phyloP scores from a whole-genome alignment of 1,139 yeast species.

The Hyphopichia burtonii region DNA sequence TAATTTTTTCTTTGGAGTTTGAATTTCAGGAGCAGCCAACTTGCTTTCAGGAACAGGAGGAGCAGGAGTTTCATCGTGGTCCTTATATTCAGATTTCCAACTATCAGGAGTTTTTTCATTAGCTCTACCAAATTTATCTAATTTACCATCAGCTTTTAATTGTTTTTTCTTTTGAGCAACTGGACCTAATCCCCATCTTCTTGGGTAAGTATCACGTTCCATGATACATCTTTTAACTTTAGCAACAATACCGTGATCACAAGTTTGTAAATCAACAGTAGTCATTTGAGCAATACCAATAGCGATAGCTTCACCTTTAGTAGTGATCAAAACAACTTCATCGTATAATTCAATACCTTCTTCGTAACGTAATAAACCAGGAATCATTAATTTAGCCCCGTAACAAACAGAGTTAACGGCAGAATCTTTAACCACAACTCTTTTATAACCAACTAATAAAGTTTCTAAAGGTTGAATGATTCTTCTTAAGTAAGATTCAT shows the following conservation, averaged over 20 bases:
- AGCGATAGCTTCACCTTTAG: slow-evolving; percentile 99
- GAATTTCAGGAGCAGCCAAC: slow-evolving; percentile 51
- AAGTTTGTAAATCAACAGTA: slow-evolving; percentile 90
- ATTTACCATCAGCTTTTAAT: slow-evolving; percentile 94
- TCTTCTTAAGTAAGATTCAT: slow-evolving; percentile 91
- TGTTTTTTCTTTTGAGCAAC: slow-evolving; percentile 98
- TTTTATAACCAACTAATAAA: slow-evolving; percentile 88
- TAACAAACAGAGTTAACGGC: slow-evolving; percentile 98
- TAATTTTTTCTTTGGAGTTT: slow-evolving; percentile 50
- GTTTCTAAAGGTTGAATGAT: slow-evolving; percentile 95
- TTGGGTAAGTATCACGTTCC: slow-evolving; percentile 99
- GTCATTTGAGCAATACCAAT: slow-evolving; percentile 99
- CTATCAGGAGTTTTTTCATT: slow-evolving; percentile 91
- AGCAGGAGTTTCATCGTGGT: slow-evolving; percentile 68
- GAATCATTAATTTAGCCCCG: slow-evolving; percentile 98
- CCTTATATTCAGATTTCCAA: slow-evolving; percentile 88
- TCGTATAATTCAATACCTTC: slow-evolving; percentile 96
- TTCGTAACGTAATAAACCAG: slow-evolving; percentile 96
- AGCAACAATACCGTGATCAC: slow-evolving; percentile 99
- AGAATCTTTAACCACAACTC: slow-evolving; percentile 96
- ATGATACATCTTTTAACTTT: slow-evolving; percentile 98
- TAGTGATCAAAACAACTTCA: slow-evolving; percentile 96
- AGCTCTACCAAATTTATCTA: slow-evolving; percentile 90
- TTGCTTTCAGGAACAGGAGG: slow-evolving; percentile 49
- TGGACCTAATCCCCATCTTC: slow-evolving; percentile 99